Conservation (phyloP, 129 eudicot genomes). For the Centaurea solstitialis region DNA sequence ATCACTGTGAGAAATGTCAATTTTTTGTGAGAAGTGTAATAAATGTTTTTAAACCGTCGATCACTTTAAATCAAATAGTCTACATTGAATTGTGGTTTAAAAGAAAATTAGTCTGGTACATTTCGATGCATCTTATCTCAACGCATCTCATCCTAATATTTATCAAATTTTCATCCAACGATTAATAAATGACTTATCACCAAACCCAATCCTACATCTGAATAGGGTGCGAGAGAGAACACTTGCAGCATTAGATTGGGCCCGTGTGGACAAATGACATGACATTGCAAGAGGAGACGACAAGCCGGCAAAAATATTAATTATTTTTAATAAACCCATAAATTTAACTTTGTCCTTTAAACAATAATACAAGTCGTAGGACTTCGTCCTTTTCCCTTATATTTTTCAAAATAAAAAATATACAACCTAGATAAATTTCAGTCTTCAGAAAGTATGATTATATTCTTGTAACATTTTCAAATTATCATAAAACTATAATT, state of each 20-base stretch:
- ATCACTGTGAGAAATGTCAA: no score
- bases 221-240: not conserved
- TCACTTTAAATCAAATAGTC: no score
- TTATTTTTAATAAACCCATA: not conserved
- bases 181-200: no score
- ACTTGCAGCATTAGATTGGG: not conserved
- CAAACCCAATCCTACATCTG: no score
- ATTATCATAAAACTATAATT: not conserved
- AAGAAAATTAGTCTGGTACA: no score
- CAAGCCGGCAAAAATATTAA: not conserved
- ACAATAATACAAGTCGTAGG: not conserved
- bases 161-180: no score
- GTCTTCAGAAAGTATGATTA: not conserved
- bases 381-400: not conserved
- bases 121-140: no score
- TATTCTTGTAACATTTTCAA: not conserved
- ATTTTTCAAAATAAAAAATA: not conserved
- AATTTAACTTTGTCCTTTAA: not conserved
- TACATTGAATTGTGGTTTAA: no score
- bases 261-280: not conserved
- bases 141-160: no score
- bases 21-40: no score
- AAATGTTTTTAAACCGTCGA: no score
- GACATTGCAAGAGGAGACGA: not conserved
- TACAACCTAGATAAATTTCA: not conserved